Conservation (phyloP, 2,329 filamentous ascomycete genomes). For the Leptographium flavum region DNA sequence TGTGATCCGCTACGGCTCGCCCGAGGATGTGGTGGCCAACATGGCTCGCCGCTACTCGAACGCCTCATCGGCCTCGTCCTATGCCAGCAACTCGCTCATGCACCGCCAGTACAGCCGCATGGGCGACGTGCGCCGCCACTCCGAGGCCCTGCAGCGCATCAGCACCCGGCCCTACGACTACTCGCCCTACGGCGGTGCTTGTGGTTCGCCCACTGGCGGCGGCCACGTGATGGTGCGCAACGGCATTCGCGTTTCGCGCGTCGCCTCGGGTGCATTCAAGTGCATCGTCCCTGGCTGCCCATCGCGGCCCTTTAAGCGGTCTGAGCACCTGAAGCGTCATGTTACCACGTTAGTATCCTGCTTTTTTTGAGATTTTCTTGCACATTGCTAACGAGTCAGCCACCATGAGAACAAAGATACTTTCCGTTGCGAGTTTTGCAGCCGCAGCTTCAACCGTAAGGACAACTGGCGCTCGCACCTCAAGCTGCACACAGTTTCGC, state of each 20-base stretch:
- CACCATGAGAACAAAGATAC: conserved; percentile 16
- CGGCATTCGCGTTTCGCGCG: conserved; percentile 13
- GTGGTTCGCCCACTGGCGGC: neutral
- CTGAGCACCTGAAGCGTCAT: conserved; percentile 43
- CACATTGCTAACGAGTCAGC: neutral
- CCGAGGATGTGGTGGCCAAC: neutral
- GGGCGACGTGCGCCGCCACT: conserved; percentile 1
- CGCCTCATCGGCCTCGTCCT: neutral
- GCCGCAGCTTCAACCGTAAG: conserved; percentile 20
- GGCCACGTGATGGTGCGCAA: conserved; percentile 9
- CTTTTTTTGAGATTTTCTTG: neutral
- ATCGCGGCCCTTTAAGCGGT: conserved; percentile 33
- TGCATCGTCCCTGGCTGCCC: conserved; percentile 31
- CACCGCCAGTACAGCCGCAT: neutral
- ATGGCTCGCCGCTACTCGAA: conserved; percentile 1
- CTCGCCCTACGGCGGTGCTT: neutral
- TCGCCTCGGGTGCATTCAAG: conserved; percentile 18
- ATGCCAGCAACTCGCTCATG: neutral
- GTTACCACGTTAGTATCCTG: conserved; percentile 29
- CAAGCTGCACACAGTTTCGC: conserved; percentile 19
- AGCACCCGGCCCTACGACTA: neutral
- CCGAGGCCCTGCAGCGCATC: conserved; percentile 3
- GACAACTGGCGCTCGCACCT: conserved; percentile 26
- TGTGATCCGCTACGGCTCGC: neutral
- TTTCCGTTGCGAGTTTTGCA: conserved; percentile 27